Conservation (phyloP, 345 rosid genomes). For the Raphanus sativus region DNA sequence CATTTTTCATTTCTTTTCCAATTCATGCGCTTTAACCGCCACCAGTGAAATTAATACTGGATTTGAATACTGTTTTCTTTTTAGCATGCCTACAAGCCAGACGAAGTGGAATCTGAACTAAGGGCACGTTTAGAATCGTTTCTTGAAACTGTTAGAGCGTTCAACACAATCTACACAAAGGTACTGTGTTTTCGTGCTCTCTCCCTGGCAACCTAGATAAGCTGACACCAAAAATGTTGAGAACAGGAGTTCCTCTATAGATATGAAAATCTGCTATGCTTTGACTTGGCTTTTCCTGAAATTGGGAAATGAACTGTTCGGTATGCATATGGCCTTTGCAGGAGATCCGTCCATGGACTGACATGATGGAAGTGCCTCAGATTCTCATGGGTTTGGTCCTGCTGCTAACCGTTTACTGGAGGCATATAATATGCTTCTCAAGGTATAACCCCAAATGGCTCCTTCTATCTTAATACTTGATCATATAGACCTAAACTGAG, state of each 20-base stretch:
- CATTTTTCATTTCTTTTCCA: background rate
- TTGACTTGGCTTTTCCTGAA: too few species aligned
- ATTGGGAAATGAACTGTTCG: too few species aligned
- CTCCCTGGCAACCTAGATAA: background rate
- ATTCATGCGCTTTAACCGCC: too few species aligned
- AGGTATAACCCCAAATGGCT: slow-evolving; percentile 48
- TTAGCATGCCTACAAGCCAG: slow-evolving; percentile 94
- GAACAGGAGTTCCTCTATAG: too few species aligned
- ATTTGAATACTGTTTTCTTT: too few species aligned
- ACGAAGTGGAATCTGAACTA: slow-evolving; percentile 85
- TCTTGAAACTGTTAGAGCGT: slow-evolving; percentile 92
- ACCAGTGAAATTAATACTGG: too few species aligned
- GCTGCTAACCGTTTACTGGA: slow-evolving; percentile 96
- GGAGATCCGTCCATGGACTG: slow-evolving; percentile 99
- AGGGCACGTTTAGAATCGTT: slow-evolving; percentile 82
- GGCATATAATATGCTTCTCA: slow-evolving; percentile 96
- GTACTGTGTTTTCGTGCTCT: slow-evolving; percentile 47
- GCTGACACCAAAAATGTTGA: background rate
- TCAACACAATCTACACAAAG: slow-evolving; percentile 91
- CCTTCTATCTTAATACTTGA: background rate
- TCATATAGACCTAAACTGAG: background rate
- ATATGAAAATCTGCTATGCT: too few species aligned
- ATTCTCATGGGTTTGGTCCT: slow-evolving; percentile 98
- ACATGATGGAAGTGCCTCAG: slow-evolving; percentile 99
- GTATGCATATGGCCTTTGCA: slow-evolving; percentile 26